Evolutionary conservation across 495 filamentous ascomycete genomes (phyloP).

Genomic region (Neurospora intermedia): DNA sequence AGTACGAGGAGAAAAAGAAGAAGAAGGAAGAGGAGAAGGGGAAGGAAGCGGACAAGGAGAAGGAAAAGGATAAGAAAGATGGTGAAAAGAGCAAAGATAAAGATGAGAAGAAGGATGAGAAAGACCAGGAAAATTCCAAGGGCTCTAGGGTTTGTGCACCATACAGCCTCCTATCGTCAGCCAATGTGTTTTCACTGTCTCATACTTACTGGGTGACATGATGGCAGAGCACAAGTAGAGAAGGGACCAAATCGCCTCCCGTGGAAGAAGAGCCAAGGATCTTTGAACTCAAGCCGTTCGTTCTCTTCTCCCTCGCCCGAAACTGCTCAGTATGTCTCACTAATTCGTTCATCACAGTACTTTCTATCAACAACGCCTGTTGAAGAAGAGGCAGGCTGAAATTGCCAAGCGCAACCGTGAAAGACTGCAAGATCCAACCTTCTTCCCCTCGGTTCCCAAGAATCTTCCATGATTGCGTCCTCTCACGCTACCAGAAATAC

Average conservation of each 20-base stretch:
- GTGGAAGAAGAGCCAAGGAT: constrained; percentile 62
- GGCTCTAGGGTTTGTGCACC: constrained; percentile 33
- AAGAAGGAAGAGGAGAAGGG: constrained; percentile 43
- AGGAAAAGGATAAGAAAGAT: constrained; percentile 41
- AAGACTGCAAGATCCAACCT: constrained; percentile 62
- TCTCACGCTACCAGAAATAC: neutral
- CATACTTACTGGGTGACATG: neutral
- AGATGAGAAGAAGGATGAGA: constrained; percentile 28
- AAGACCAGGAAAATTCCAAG: constrained; percentile 40
- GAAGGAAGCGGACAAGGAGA: constrained; percentile 30
- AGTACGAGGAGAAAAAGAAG: constrained; percentile 65
- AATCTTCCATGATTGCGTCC: constrained; percentile 38
- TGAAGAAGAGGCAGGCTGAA: constrained; percentile 68
- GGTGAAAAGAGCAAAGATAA: constrained; percentile 45
- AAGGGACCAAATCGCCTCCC: constrained; percentile 27
- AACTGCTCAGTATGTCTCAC: neutral
- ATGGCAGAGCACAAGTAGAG: constrained; percentile 18
- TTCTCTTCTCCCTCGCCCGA: neutral
- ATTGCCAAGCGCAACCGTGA: constrained; percentile 74
- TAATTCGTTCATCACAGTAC: constrained; percentile 37
- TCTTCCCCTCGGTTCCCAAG: constrained; percentile 78
- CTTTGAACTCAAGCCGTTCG: constrained; percentile 78
- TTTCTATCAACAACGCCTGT: constrained; percentile 78
- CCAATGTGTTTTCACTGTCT: neutral
- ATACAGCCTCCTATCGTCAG: constrained; percentile 22